Percentiles rank a stretch among this genome's conserved stretches.
Evolutionary conservation across 306 rosid species (phyloP).

Genomic region (Trifolium repens): DNA sequence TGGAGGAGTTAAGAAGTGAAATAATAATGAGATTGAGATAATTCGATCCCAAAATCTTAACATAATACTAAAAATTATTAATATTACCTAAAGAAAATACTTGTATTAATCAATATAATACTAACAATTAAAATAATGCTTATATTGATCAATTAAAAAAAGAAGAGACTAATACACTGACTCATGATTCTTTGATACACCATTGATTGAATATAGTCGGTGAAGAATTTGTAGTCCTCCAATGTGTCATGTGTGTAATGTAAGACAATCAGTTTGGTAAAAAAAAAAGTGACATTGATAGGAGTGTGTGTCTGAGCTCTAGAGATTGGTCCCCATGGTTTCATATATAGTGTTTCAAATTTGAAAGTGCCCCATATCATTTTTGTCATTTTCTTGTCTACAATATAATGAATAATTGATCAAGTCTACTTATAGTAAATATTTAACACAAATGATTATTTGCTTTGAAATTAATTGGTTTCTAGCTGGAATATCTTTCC

Average conservation of each 20-base stretch:
- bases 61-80: too few species aligned
- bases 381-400: conserved; percentile 34
- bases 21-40: too few species aligned
- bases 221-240: conserved; percentile 2
- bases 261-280: conserved; percentile 28
- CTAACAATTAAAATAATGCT: too few species aligned
- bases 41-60: too few species aligned
- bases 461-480: conserved; percentile 28
- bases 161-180: too few species aligned
- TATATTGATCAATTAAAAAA: too few species aligned
- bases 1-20: too few species aligned
- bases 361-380: neutral
- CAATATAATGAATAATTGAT: neutral
- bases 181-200: neutral
- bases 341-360: conserved; percentile 23
- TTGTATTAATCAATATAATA: too few species aligned
- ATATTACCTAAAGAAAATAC: too few species aligned
- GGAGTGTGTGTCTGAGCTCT: neutral
- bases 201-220: neutral
- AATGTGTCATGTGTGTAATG: conserved; percentile 11
- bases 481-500: conserved; percentile 27
- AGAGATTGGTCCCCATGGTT: conserved; percentile 17
- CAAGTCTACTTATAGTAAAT: conserved; percentile 4
- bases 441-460: conserved; percentile 27
- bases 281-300: conserved; percentile 25